phyloP scores from a whole-genome alignment of 495 filamentous ascomycete species.

The Podospora fimiseda region DNA sequence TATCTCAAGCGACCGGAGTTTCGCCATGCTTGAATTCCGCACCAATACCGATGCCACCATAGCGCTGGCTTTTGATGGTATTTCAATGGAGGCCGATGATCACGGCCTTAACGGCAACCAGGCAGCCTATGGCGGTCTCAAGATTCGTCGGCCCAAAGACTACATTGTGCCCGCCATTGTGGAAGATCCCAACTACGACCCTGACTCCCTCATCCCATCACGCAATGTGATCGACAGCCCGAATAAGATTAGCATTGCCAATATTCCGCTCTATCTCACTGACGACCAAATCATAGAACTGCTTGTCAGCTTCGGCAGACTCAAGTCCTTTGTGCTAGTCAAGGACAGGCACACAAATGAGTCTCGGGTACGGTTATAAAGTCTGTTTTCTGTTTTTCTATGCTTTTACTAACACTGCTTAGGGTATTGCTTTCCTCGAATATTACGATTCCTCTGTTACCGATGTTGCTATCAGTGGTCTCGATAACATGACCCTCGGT shows the following conservation, averaged over 20 bases:
- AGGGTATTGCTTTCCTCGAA: constrained; percentile 98
- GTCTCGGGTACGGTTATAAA: constrained; percentile 69
- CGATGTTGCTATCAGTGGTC: constrained; percentile 79
- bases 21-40: constrained; percentile 90
- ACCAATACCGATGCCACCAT: constrained; percentile 80
- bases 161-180: constrained; percentile 84
- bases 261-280: constrained; percentile 77
- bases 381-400: constrained; percentile 7
- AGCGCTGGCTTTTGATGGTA: constrained; percentile 83
- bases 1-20: constrained; percentile 66
- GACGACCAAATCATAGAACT: constrained; percentile 91
- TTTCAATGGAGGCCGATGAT: constrained; percentile 72
- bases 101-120: constrained; percentile 51
- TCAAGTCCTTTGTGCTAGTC: constrained; percentile 87
- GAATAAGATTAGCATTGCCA: constrained; percentile 89
- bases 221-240: constrained; percentile 81
- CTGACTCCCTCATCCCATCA: constrained; percentile 60
- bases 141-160: constrained; percentile 88
- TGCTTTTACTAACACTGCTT: constrained; percentile 12
- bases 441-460: constrained; percentile 74
- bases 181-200: constrained; percentile 71
- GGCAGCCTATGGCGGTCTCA: constrained; percentile 52
- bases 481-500: constrained; percentile 88
- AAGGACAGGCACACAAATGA: constrained; percentile 83
- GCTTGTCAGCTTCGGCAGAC: constrained; percentile 79